Evolutionary conservation across 73 alveolate species (phyloP).

Genomic region (Durusdinium trenchii): DNA sequence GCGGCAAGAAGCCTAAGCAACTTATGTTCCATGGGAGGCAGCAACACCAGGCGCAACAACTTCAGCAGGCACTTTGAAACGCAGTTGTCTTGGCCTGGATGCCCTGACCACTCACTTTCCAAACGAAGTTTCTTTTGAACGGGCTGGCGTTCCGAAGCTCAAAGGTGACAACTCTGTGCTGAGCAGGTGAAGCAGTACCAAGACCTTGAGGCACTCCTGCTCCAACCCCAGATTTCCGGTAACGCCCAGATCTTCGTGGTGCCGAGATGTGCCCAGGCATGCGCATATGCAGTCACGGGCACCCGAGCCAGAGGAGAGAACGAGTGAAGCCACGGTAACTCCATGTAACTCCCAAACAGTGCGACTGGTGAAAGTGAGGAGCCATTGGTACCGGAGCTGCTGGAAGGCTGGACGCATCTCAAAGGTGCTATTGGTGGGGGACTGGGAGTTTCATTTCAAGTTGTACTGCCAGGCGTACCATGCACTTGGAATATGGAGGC

Average conservation of each 20-base stretch:
- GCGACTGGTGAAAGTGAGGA: no score
- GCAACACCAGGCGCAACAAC: slow-evolving; percentile 73
- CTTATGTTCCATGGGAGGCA: neutral
- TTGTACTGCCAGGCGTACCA: no score
- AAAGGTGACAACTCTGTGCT: neutral
- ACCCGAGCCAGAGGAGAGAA: no score
- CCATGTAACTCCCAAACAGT: no score
- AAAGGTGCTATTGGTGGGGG: no score
- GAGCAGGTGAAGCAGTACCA: slow-evolving; percentile 40
- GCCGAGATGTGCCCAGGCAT: neutral
- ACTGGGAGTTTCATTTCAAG: no score
- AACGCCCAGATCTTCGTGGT: no score
- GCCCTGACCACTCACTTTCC: neutral
- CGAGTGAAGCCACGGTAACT: no score
- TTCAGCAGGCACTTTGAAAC: slow-evolving; percentile 27
- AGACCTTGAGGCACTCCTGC: neutral
- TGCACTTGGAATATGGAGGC: no score
- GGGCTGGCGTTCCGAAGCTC: neutral
- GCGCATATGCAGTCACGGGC: neutral
- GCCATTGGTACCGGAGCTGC: no score
- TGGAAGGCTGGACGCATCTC: no score
- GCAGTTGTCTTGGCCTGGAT: neutral
- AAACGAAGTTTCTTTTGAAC: neutral
- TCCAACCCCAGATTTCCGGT: neutral
- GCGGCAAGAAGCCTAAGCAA: neutral